These are phyloP conservation scores for Nasturtium officinale DNA, from an alignment of 345 rosid species.

Conservation along the genomic window DNA sequence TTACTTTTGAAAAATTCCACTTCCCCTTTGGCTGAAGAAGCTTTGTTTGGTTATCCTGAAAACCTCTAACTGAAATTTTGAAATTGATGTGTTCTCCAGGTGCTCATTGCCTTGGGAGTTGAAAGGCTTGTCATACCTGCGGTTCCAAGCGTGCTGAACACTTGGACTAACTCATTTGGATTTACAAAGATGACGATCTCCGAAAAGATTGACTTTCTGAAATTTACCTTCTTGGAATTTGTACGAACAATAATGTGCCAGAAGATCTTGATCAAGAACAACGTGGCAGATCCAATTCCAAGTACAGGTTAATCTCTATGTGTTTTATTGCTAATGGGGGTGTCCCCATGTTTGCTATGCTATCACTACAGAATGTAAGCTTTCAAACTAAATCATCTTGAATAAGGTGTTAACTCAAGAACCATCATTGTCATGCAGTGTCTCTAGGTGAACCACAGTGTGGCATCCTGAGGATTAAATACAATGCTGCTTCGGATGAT, in stretches of 20 bases:
- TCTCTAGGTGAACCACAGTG: slow-evolving; percentile 26
- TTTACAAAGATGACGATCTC: slow-evolving; percentile 57
- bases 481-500: slow-evolving; percentile 43
- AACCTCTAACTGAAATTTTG: slow-evolving; percentile 2
- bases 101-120: slow-evolving; percentile 61
- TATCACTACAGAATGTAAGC: not conserved
- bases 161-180: slow-evolving; percentile 82
- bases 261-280: slow-evolving; percentile 48
- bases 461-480: slow-evolving; percentile 34
- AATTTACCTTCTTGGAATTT: slow-evolving; percentile 68
- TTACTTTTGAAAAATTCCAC: slow-evolving; percentile 17
- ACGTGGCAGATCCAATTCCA: slow-evolving; percentile 33
- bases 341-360: not conserved
- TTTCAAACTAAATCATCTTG: slow-evolving; percentile 19
- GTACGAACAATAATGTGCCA: slow-evolving; percentile 72
- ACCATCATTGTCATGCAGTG: slow-evolving; percentile 43
- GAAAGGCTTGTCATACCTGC: slow-evolving; percentile 79
- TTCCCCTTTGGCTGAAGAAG: slow-evolving; percentile 17
- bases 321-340: not conserved
- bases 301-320: slow-evolving; percentile 38
- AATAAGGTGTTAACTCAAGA: slow-evolving; percentile 9
- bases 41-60: slow-evolving; percentile 6
- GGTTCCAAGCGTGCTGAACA: slow-evolving; percentile 57
- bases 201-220: slow-evolving; percentile 56
- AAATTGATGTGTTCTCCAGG: slow-evolving; percentile 48